Conservation (phyloP, 148 eudicot species). For the Diospyros kaki region DNA sequence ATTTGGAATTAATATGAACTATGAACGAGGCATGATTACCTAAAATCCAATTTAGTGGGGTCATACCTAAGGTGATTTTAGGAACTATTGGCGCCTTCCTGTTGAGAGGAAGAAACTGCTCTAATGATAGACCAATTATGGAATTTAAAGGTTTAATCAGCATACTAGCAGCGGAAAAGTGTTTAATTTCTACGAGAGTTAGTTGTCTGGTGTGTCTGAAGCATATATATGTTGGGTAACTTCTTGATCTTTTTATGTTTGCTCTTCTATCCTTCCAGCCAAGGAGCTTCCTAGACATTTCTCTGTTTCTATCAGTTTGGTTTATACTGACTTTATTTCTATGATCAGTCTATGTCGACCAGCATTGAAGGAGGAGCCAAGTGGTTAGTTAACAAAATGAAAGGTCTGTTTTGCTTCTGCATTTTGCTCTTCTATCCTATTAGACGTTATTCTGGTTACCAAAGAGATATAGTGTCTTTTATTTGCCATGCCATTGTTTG, state of each 20-base stretch:
- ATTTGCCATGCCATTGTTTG: background rate
- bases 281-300: background rate
- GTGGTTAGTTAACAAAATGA: constrained; percentile 80
- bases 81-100: background rate
- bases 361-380: constrained; percentile 73
- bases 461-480: background rate
- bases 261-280: background rate
- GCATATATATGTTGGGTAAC: background rate
- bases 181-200: too few relatives aligned
- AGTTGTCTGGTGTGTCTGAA: background rate
- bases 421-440: background rate
- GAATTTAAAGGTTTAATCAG: background rate
- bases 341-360: constrained; percentile 56
- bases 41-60: too few relatives aligned
- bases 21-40: background rate
- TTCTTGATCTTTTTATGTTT: background rate
- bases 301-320: constrained; percentile 1
- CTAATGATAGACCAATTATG: background rate
- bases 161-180: too few relatives aligned
- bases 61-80: too few relatives aligned
- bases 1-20: background rate
- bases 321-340: constrained; percentile 16
- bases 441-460: background rate
- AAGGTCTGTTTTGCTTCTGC: constrained; percentile 53
- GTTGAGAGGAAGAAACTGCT: background rate